Conservation (phyloP, 129 eudicot genomes). For the Calendula officinalis region DNA sequence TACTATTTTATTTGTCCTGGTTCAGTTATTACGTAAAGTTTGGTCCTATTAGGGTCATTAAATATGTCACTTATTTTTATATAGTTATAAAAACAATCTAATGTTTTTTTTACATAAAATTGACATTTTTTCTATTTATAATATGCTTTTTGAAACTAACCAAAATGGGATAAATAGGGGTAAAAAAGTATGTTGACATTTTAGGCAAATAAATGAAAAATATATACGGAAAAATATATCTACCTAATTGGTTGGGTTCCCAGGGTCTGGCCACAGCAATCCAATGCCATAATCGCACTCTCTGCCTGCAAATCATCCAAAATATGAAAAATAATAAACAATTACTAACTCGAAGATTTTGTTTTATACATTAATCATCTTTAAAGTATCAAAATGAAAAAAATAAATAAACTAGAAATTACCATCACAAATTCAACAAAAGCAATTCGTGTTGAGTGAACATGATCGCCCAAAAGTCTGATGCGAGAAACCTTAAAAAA, state of each 20-base stretch:
- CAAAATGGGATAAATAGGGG: no score
- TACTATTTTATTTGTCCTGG: no score
- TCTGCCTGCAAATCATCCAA: slow-evolving; percentile 59
- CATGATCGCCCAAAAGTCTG: slow-evolving; percentile 92
- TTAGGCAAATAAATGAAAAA: not conserved
- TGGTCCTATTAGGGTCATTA: no score
- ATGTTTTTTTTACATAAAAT: no score
- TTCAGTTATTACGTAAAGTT: no score
- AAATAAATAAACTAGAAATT: slow-evolving; percentile 23
- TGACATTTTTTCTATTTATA: no score
- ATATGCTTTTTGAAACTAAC: no score
- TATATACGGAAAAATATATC: not conserved
- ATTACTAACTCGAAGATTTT: no score
- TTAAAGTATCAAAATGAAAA: no score
- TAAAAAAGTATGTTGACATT: slow-evolving; percentile 7
- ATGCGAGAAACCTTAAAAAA: slow-evolving; percentile 80
- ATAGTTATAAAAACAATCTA: no score
- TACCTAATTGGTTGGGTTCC: slow-evolving; percentile 91
- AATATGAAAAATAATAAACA: not conserved
- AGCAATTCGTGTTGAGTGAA: slow-evolving; percentile 93
- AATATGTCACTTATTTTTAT: no score
- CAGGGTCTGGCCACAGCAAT: slow-evolving; percentile 81
- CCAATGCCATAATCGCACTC: slow-evolving; percentile 85
- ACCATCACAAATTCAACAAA: slow-evolving; percentile 94
- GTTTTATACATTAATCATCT: no score